phyloP scores from a whole-genome alignment of 2,329 filamentous ascomycete species.

The Xylariaceae sp. region DNA sequence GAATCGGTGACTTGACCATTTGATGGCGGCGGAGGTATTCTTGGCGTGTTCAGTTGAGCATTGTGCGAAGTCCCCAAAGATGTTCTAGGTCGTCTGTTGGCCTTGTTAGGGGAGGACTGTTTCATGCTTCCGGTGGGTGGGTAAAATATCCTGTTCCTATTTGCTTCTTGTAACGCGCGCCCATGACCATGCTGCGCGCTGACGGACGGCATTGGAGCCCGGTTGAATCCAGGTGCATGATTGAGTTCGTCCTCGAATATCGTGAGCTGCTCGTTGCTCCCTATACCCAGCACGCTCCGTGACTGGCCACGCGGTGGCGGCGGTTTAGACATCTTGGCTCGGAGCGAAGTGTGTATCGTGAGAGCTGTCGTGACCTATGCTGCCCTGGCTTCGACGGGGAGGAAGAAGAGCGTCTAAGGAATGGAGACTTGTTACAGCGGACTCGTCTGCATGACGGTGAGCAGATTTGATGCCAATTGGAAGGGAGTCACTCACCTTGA shows the following conservation, averaged over 20 bases:
- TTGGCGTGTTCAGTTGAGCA: constrained; percentile 64
- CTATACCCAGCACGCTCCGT: constrained; percentile 19
- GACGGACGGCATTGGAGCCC: constrained; percentile 55
- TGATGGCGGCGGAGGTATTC: constrained; percentile 63
- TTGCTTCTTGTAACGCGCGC: constrained; percentile 48
- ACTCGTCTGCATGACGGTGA: constrained; percentile 21
- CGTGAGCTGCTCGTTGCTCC: constrained; percentile 46
- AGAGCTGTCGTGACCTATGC: background rate
- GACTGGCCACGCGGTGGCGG: constrained; percentile 37
- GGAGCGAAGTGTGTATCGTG: constrained; percentile 8
- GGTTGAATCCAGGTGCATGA: constrained; percentile 50
- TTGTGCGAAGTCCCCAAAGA: constrained; percentile 53
- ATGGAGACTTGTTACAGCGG: constrained; percentile 9
- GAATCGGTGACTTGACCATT: constrained; percentile 61
- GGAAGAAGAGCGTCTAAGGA: constrained; percentile 7
- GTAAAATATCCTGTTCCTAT: constrained; percentile 65
- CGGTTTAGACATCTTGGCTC: constrained; percentile 54
- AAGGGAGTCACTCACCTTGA: constrained; percentile 28
- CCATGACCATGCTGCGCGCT: constrained; percentile 42
- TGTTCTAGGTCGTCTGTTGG: constrained; percentile 51
- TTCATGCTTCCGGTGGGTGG: constrained; percentile 53
- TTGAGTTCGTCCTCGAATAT: constrained; percentile 49
- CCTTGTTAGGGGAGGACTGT: constrained; percentile 69
- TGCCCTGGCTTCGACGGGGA: background rate
- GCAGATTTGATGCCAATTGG: constrained; percentile 16